These are phyloP conservation scores for Phaffia rhodozyma DNA, from an alignment of 1,284 basidiomycete genomes.

Conservation along the genomic window DNA sequence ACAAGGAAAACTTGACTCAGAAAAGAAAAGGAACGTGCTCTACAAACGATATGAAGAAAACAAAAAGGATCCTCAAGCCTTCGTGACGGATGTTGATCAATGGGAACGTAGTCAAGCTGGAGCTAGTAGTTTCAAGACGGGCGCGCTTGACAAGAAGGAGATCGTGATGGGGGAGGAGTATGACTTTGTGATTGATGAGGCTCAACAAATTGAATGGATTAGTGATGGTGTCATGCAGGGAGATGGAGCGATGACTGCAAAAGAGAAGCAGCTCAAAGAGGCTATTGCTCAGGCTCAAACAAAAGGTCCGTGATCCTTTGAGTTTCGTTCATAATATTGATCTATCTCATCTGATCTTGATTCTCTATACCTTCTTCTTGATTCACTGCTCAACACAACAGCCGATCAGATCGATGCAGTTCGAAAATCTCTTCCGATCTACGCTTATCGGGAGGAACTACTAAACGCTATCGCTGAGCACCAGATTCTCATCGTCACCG, in stretches of 20 bases:
- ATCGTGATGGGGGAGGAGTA: constrained; percentile 67
- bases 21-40: constrained; percentile 86
- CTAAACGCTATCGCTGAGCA: constrained; percentile 80
- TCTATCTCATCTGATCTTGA: constrained; percentile 6
- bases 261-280: constrained; percentile 69
- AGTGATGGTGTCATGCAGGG: constrained; percentile 48
- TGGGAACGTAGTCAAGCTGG: constrained; percentile 89
- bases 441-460: constrained; percentile 69
- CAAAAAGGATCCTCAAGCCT: constrained; percentile 50
- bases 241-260: constrained; percentile 65
- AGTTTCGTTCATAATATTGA: neutral
- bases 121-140: constrained; percentile 75
- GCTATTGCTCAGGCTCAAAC: constrained; percentile 88
- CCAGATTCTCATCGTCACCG: constrained; percentile 84
- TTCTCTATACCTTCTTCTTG: neutral
- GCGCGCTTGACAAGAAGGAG: constrained; percentile 65
- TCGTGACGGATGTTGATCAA: constrained; percentile 89
- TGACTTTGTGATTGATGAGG: constrained; percentile 83
- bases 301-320: constrained; percentile 47
- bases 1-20: constrained; percentile 95
- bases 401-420: constrained; percentile 80
- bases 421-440: constrained; percentile 82
- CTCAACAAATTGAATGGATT: constrained; percentile 90
- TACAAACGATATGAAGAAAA: constrained; percentile 92
- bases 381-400: constrained; percentile 30